Percentiles rank a stretch among this genome's conserved stretches.
Evolutionary conservation across 306 rosid genomes (phyloP).

Genomic region (Alnus glutinosa): DNA sequence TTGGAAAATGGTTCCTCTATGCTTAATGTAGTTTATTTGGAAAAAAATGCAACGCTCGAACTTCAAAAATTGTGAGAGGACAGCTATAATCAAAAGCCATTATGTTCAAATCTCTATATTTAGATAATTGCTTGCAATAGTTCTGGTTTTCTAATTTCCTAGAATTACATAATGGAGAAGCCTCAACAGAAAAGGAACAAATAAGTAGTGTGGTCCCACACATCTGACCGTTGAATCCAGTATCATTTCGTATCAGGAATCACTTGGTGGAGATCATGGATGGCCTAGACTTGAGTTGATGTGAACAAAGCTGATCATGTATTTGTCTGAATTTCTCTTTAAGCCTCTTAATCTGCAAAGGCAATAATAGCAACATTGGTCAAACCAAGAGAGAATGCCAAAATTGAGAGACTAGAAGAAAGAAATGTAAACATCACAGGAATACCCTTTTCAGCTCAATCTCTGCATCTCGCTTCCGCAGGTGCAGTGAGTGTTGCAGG

Average conservation of each 20-base stretch:
- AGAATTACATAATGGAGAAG: no score
- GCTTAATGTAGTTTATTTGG: no score
- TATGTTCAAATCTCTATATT: no score
- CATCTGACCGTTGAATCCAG: constrained; percentile 15
- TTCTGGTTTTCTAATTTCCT: no score
- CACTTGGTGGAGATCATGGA: constrained; percentile 8
- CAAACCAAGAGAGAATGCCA: constrained; percentile 9
- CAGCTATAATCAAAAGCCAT: no score
- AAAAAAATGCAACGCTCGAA: no score
- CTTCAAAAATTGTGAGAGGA: no score
- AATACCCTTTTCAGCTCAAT: constrained; percentile 90
- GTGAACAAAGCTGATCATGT: constrained; percentile 66
- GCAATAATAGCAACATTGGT: constrained; percentile 2
- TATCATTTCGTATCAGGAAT: constrained; percentile 20
- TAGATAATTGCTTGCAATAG: no score
- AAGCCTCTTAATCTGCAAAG: constrained; percentile 84
- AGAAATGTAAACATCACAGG: constrained; percentile 13
- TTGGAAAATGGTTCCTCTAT: no score
- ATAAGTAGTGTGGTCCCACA: neutral
- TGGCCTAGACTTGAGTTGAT: constrained; percentile 35
- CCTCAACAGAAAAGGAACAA: no score
- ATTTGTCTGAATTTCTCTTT: constrained; percentile 83
- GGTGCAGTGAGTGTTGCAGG: constrained; percentile 65
- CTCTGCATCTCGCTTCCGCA: constrained; percentile 73
- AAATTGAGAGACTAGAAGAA: constrained; percentile 22